Evolutionary conservation across 2,329 filamentous ascomycete species (phyloP), one percentile per base, ranked within the genome.

Genomic region (Clarireedia homoeocarpa): DNA sequence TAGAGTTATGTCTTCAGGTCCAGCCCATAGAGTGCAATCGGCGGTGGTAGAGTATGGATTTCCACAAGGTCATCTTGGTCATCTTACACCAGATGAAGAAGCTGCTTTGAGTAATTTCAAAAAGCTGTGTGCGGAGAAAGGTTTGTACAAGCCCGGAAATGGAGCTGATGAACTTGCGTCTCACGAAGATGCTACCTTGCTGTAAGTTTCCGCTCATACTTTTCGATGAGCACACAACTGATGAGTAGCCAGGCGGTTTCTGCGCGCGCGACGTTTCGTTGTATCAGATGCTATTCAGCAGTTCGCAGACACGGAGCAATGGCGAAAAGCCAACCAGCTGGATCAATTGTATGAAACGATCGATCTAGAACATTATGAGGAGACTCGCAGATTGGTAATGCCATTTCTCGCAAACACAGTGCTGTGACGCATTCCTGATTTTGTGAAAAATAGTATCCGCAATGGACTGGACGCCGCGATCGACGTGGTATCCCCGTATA

Each of bases 381-480:
- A 87, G 66, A 87, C 88, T 59, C 79, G 87, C 56, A 79, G 83
- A 63, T 77, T 96, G 75, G 89, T 92, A 72, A 64, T 77, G 53
- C 52, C 56, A 48, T 23, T 45, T 45, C 59, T 48, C 9, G 20
- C 5, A 38, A 34, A 12, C 30, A 34, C 9, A 34, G 30, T 12
- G 30, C 9, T 34, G 30, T 34, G 30, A 12, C 24, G 17, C 34
- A 9, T 4, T 38, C 54, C 58, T 58, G 63, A 62, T 53, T 53
- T 46, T 44, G 38, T 55, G 46, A 45, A 56, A 46, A 38, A 42
- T 66, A 91, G 87, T 96, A 96, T 69, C 91, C 91, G 24, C 90
- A 96, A 82, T 96, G 91, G 88, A 95, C 89, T 20, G 92, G 92
- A 55, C 87, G 91, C 62, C 83, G 91, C 63, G 92, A 96, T 73